Conservation (phyloP, 768 basidiomycete species). For the Dentipellis fragilis region DNA sequence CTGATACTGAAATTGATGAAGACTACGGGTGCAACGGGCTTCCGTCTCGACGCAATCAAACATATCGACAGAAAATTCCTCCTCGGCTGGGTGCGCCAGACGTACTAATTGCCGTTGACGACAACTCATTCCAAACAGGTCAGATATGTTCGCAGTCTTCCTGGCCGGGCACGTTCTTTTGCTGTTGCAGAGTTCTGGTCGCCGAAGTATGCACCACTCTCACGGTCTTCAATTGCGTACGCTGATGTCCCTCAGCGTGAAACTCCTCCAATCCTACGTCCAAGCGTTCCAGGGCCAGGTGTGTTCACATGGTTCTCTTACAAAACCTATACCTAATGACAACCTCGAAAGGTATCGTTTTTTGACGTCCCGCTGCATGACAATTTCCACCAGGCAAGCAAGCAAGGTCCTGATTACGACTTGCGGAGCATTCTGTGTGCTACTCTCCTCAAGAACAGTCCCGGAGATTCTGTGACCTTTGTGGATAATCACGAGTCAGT, state of each 20-base stretch:
- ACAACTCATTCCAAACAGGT: constrained; percentile 46
- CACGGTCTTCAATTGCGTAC: not conserved
- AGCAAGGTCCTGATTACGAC: constrained; percentile 57
- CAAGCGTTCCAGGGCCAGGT: constrained; percentile 59
- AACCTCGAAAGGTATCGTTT: constrained; percentile 54
- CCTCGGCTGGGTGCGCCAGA: constrained; percentile 44
- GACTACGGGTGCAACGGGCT: constrained; percentile 65
- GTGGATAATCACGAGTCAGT: constrained; percentile 86
- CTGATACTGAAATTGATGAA: constrained; percentile 19
- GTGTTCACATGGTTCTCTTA: constrained; percentile 1
- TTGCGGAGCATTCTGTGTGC: constrained; percentile 62
- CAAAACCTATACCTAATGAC: no score
- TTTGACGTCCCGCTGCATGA: constrained; percentile 89
- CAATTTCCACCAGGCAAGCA: constrained; percentile 73
- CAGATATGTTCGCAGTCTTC: constrained; percentile 34
- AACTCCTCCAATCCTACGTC: constrained; percentile 46
- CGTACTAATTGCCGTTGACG: not conserved
- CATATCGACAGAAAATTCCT: constrained; percentile 71
- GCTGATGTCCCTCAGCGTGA: constrained; percentile 26
- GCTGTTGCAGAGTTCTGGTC: constrained; percentile 79
- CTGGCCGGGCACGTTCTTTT: constrained; percentile 46
- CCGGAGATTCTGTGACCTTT: constrained; percentile 80
- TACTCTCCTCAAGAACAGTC: constrained; percentile 57
- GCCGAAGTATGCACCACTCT: constrained; percentile 35
- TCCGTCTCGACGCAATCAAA: constrained; percentile 87